Evolutionary conservation across 768 basidiomycete species (phyloP).

Genomic region (Filobasidium floriforme): DNA sequence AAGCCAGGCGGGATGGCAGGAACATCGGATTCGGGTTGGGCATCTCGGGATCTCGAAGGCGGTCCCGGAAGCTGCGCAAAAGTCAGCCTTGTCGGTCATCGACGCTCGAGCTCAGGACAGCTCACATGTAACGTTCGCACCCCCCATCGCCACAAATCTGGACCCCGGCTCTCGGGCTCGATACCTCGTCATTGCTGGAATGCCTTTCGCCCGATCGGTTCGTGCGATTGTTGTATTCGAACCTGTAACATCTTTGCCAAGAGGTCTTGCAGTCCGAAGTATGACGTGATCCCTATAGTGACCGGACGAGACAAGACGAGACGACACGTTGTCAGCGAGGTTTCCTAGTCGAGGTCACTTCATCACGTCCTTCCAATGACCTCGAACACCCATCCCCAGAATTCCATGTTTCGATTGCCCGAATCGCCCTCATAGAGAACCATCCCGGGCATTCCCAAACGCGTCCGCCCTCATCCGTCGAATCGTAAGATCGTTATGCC

Average conservation of each 20-base stretch:
- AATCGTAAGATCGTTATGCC: no score
- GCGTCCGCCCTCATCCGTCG: constrained; percentile 6
- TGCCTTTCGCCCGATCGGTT: neutral
- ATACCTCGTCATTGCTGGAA: neutral
- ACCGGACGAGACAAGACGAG: no score
- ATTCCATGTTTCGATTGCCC: neutral
- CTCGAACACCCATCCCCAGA: constrained; percentile 14
- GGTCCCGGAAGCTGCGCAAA: constrained; percentile 1
- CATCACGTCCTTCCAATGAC: no score
- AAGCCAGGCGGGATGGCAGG: constrained; percentile 14
- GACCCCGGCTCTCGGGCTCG: neutral
- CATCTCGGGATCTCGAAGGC: constrained; percentile 3
- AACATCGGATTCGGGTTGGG: constrained; percentile 14
- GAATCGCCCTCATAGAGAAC: neutral
- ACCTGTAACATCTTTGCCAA: constrained; percentile 10
- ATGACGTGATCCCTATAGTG: constrained; percentile 8
- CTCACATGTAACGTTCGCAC: constrained; percentile 12
- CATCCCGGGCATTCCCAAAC: constrained; percentile 16
- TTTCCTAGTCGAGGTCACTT: neutral
- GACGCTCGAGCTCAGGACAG: neutral
- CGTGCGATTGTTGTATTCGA: neutral
- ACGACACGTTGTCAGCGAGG: neutral
- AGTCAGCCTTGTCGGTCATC: neutral
- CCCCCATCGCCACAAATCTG: constrained; percentile 13
- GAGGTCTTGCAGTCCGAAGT: constrained; percentile 12